Evolutionary conservation across 1,284 basidiomycete species (phyloP), one percentile per base, ranked within the genome.

Genomic region (Volvariella surrecta): DNA sequence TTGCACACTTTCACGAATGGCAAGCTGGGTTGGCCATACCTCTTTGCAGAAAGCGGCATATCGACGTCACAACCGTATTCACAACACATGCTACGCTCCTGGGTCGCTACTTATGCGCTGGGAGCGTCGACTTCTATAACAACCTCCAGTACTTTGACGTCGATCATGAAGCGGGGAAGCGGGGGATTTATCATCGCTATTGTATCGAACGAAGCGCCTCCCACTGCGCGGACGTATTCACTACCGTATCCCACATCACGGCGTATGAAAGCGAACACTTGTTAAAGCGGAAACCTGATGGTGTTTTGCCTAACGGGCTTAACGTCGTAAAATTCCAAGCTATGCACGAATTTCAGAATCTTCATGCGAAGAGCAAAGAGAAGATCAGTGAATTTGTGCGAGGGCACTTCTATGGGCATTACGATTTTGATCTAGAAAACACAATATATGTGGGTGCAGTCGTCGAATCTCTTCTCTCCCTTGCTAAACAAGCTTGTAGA

Each of bases 1-100:
- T 98, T 50, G 93, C 92, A 49, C 95, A 98, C 67, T 97, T 99
- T 72, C 95, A 99, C 68, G 95, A 99, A 67, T 99, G 95, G 95
- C 94, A 98, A 62, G 94, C 93, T 4, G 95, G 95, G 45, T 80
- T 98, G 32, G 92, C 95, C 21, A 97, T 99, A 48, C 92, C 95
- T 2, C 78, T 99, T 16, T 94, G 90, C 67, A 77, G 95, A 52
- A 98, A 97, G 69, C 78, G 95, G 45, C 92, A 96, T 60, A 88
- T 99, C 59, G 95, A 98, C 66, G 85, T 98, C 49, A 97, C 94
- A 37, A 98, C 95, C 58, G 89, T 99, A 55, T 93, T 93, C 68
- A 98, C 94, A 19, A 98, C 95, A 34, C 94, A 98, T 61, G 95
- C 95, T n/a, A 99, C 95, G 3, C 79, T 99, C 18, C 86, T 99